Conservation (phyloP, 805 yeast species). For the Brettanomyces naardenensis region DNA sequence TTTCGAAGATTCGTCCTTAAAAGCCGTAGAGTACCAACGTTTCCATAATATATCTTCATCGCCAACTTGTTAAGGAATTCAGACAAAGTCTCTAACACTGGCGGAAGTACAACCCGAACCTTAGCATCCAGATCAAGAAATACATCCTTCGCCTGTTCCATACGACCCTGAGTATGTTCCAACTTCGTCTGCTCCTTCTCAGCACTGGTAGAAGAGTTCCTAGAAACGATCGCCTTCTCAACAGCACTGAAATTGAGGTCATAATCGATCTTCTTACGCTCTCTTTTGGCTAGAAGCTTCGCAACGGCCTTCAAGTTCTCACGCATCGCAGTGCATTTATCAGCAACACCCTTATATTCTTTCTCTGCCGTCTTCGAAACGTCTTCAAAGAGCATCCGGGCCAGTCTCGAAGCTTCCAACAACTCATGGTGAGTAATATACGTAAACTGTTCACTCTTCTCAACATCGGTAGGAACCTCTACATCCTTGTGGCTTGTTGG, state of each 20-base stretch:
- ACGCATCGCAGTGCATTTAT: slow-evolving; percentile 33
- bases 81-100: slow-evolving; percentile 34
- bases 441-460: slow-evolving; percentile 23
- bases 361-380: slow-evolving; percentile 16
- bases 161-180: slow-evolving; percentile 23
- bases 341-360: slow-evolving; percentile 23
- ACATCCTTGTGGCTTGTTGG: slow-evolving; percentile 25
- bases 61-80: slow-evolving; percentile 40
- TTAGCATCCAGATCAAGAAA: slow-evolving; percentile 33
- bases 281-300: slow-evolving; percentile 36
- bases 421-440: slow-evolving; percentile 23
- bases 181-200: slow-evolving; percentile 33
- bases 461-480: slow-evolving; percentile 4
- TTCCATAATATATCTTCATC: slow-evolving; percentile 30
- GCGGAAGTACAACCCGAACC: slow-evolving; percentile 36
- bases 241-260: slow-evolving; percentile 31
- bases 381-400: slow-evolving; percentile 16
- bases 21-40: slow-evolving; percentile 27
- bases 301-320: slow-evolving; percentile 28
- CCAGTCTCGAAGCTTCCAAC: slow-evolving; percentile 21
- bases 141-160: slow-evolving; percentile 24
- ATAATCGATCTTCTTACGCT: slow-evolving; percentile 34
- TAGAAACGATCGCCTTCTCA: slow-evolving; percentile 30
- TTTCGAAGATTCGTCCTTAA: slow-evolving; percentile 24
- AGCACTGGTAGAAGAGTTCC: slow-evolving; percentile 15